Evolutionary conservation across 2,329 filamentous ascomycete genomes (phyloP).

Genomic region (Lasiodiplodia sp.): DNA sequence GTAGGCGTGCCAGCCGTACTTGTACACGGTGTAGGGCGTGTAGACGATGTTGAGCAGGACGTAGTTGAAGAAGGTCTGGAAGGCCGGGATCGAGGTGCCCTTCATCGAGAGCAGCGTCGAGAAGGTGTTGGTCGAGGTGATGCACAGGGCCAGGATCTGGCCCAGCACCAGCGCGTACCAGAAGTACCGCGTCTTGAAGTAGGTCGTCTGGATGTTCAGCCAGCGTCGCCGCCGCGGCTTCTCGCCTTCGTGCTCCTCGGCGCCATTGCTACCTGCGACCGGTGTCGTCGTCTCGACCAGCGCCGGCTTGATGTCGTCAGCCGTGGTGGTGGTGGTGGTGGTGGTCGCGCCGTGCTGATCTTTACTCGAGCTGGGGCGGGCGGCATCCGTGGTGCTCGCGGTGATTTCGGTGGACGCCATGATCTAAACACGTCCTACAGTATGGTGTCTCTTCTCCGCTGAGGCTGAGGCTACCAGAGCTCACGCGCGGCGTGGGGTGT

Average conservation of each 20-base stretch:
- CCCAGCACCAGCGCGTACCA: constrained; percentile 31
- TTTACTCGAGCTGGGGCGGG: not conserved
- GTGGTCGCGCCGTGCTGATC: not conserved
- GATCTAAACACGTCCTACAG: not conserved
- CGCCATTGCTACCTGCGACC: not conserved
- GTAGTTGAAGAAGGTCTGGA: constrained; percentile 97
- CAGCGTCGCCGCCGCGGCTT: constrained; percentile 6
- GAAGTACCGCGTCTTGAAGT: constrained; percentile 31
- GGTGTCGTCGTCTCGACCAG: not conserved
- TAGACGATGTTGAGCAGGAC: constrained; percentile 83
- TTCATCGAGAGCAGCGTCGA: constrained; percentile 71
- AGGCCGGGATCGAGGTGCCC: constrained; percentile 85
- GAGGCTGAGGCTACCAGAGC: constrained; percentile 3
- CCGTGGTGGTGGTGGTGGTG: not conserved
- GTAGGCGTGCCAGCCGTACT: constrained; percentile 79
- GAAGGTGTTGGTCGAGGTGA: constrained; percentile 92
- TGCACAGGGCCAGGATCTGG: constrained; percentile 86
- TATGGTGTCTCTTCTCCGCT: not conserved
- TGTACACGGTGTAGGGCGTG: constrained; percentile 78
- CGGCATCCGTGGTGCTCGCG: not conserved
- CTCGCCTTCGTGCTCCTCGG: not conserved
- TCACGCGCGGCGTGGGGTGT: not conserved
- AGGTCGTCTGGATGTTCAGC: constrained; percentile 15
- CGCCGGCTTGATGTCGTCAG: not conserved
- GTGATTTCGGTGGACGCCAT: constrained; percentile 11